Conservation (phyloP, 2,329 filamentous ascomycete species). For the Paraphoma sp. region DNA sequence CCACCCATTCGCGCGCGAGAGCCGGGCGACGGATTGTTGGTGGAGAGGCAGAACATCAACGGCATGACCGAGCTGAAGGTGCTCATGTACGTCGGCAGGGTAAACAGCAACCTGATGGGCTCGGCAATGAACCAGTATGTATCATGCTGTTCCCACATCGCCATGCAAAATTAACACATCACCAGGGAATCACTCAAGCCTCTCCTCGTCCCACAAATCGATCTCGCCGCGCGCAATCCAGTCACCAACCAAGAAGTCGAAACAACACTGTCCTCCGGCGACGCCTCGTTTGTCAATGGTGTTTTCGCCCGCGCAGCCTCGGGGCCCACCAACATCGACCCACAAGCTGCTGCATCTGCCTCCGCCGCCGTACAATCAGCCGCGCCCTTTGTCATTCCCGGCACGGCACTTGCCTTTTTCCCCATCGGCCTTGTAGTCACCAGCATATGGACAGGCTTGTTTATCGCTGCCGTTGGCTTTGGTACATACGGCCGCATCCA, state of each 20-base stretch:
- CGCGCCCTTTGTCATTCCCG: conserved; percentile 71
- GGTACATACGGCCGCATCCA: conserved; percentile 72
- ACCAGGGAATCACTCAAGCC: conserved; percentile 65
- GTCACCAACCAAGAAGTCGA: conserved; percentile 58
- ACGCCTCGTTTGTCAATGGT: conserved; percentile 74
- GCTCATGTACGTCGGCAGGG: conserved; percentile 73
- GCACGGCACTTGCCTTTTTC: conserved; percentile 71
- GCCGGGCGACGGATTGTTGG: conserved; percentile 30
- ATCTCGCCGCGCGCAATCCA: conserved; percentile 64
- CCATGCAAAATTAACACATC: conserved; percentile 13
- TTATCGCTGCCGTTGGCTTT: conserved; percentile 64
- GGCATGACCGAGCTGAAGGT: conserved; percentile 59
- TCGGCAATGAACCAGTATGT: conserved; percentile 67
- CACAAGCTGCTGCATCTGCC: conserved; percentile 50
- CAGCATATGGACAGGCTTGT: conserved; percentile 62
- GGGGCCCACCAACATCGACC: conserved; percentile 55
- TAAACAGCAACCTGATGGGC: conserved; percentile 64
- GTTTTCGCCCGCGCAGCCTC: conserved; percentile 67
- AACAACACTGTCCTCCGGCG: conserved; percentile 72
- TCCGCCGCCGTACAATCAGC: conserved; percentile 49
- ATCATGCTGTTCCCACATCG: background rate
- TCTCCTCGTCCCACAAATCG: conserved; percentile 72
- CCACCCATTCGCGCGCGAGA: conserved; percentile 29
- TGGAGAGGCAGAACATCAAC: conserved; percentile 35
- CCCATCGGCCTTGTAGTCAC: conserved; percentile 74